Evolutionary conservation across 441 rosid genomes (phyloP), one percentile per base, ranked within the genome.

Genomic region (Arabidopsis lyrata): DNA sequence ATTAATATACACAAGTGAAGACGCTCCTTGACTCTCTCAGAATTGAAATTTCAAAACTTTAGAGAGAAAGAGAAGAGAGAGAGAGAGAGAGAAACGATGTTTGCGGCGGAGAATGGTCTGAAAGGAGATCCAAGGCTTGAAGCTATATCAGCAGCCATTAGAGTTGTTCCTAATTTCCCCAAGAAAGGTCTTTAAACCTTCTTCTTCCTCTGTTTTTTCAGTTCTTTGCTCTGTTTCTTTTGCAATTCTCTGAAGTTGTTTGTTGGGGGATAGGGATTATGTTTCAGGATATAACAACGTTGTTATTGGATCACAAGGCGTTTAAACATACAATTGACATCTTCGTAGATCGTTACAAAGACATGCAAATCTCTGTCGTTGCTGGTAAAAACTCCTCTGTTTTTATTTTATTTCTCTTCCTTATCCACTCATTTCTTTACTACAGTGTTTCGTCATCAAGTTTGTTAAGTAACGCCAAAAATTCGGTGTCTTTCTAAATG

Each of bases 251-350:
- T 62, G 20, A 63, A 27, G 6, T 24, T 10, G 12, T 54, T 67
- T 44, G 16, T 74, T 35, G 14, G 8, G 22, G 55, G 18, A 31
- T 50, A 95, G 99, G 99, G 67, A 95, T 95, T 57, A 90, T 92
- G 99, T 95, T 95, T 83, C 99, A 95, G 65, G 99, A 95, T 45
- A 90, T 95, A 73, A 92, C 97, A 34, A 92, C 99, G 49, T 78
- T 95, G 84, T 73, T 95, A 80, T 45, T 90, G 82, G 90, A 95
- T 86, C 97, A 90, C 76, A 87, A 90, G 79, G 97, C 96, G 56
- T 95, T 95, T 70, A 86, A 92, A 79, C 75, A 95, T 69, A 87
- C 97, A 0, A 87, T 95, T 70, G 99, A 92, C 76, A 95, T 95
- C 54, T 95, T 95, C 72, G 98, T 92, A 15, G 99, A 92, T 86